phyloP scores from a whole-genome alignment of 768 basidiomycete genomes.

The Boletus subparvulus region DNA sequence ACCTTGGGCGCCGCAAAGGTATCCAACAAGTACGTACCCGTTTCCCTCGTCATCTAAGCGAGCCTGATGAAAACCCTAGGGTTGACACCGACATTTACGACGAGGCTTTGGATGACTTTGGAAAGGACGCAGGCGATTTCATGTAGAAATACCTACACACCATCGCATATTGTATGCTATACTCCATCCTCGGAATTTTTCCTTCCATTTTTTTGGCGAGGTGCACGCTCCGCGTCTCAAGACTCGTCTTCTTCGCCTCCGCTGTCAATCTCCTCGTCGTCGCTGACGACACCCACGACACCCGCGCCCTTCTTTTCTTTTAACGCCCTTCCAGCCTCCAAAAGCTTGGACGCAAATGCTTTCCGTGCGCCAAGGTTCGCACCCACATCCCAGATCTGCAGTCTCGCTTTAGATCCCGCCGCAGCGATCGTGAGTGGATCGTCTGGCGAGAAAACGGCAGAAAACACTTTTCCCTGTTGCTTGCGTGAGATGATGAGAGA shows the following conservation, averaged over 20 bases:
- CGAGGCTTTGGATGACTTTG: slow-evolving; percentile 89
- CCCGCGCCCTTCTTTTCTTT: slow-evolving; percentile 66
- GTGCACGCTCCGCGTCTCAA: not conserved
- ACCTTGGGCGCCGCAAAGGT: slow-evolving; percentile 70
- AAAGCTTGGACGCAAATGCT: slow-evolving; percentile 77
- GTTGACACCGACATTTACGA: slow-evolving; percentile 81
- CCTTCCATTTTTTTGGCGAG: slow-evolving; percentile 1
- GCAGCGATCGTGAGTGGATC: slow-evolving; percentile 92
- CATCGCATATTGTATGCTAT: slow-evolving; percentile 14
- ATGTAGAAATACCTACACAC: slow-evolving; percentile 59
- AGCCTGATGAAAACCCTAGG: slow-evolving; percentile 39
- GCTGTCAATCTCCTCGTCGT: slow-evolving; percentile 66
- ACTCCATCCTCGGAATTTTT: slow-evolving; percentile 6
- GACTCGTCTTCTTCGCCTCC: slow-evolving; percentile 40
- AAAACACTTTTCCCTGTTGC: slow-evolving; percentile 92
- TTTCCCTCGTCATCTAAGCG: not conserved
- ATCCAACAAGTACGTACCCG: slow-evolving; percentile 51
- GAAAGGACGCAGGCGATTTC: slow-evolving; percentile 74
- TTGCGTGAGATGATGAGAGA: not conserved
- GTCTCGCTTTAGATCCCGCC: slow-evolving; percentile 88
- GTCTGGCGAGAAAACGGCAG: slow-evolving; percentile 88
- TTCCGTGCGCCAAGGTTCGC: slow-evolving; percentile 81
- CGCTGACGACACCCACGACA: slow-evolving; percentile 65
- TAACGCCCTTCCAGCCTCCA: slow-evolving; percentile 64
- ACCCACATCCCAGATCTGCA: slow-evolving; percentile 95